These are phyloP conservation scores for Podaxis sp. DNA, from an alignment of 768 basidiomycete genomes.

Conservation along the genomic window DNA sequence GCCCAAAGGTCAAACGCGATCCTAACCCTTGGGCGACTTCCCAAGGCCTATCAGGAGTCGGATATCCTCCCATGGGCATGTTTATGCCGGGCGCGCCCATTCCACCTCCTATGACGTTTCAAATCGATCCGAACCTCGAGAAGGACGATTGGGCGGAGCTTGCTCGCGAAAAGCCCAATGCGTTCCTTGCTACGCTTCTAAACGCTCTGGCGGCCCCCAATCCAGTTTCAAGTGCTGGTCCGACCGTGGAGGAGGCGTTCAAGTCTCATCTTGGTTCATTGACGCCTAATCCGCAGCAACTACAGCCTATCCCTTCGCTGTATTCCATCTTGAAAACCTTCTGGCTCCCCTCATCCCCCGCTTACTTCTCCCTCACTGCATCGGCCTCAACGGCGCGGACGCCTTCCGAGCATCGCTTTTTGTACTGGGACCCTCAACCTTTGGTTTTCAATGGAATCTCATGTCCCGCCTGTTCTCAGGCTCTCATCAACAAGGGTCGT, in stretches of 20 bases:
- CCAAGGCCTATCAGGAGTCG: constrained; percentile 16
- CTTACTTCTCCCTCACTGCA: constrained; percentile 75
- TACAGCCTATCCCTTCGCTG: constrained; percentile 61
- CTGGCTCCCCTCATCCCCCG: constrained; percentile 79
- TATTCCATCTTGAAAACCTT: constrained; percentile 82
- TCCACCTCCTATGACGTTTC: constrained; percentile 32
- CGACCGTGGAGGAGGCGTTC: constrained; percentile 75
- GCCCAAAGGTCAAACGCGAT: constrained; percentile 30
- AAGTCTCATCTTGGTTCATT: constrained; percentile 72
- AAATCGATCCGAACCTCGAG: constrained; percentile 54
- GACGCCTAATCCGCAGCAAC: constrained; percentile 44
- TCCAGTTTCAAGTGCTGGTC: constrained; percentile 58
- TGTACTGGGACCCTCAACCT: constrained; percentile 88
- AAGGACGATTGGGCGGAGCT: constrained; percentile 68
- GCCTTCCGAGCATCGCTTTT: constrained; percentile 72
- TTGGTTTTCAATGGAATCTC: constrained; percentile 81
- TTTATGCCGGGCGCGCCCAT: constrained; percentile 21
- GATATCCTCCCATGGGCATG: constrained; percentile 14
- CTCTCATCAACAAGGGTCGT: constrained; percentile 66
- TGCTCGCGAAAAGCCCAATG: constrained; percentile 52
- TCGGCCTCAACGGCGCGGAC: constrained; percentile 67
- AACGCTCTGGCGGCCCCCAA: constrained; percentile 61
- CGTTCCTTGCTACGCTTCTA: constrained; percentile 58
- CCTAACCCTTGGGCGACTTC: constrained; percentile 11
- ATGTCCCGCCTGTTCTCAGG: constrained; percentile 63